Conservation (phyloP, 768 basidiomycete species). For the Russula sp. region DNA sequence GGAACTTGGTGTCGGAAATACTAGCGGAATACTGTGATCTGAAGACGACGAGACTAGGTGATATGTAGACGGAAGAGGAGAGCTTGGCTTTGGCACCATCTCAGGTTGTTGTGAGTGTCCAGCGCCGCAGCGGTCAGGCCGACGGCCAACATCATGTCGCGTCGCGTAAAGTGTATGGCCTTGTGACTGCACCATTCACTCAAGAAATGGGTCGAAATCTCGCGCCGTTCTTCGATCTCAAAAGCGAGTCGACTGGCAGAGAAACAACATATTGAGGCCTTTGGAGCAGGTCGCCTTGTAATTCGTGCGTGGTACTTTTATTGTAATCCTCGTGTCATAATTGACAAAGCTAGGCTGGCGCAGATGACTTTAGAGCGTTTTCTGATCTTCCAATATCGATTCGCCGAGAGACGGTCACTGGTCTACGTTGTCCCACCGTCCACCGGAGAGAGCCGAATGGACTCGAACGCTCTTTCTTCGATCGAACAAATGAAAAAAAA, state of each 20-base stretch:
- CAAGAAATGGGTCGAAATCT: slow-evolving; percentile 17
- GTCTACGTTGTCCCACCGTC: no score
- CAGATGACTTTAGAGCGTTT: slow-evolving; percentile 24
- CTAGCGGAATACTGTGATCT: slow-evolving; percentile 7
- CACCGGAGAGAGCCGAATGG: no score
- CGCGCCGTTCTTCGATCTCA: slow-evolving; percentile 12
- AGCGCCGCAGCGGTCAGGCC: no score
- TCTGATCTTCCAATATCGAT: slow-evolving; percentile 29
- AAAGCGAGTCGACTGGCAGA: slow-evolving; percentile 26
- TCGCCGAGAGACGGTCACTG: no score
- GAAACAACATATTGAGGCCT: slow-evolving; percentile 27
- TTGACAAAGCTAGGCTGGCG: slow-evolving; percentile 19
- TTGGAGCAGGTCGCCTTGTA: slow-evolving; percentile 22
- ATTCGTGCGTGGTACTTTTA: slow-evolving; percentile 22
- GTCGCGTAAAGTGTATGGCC: no score
- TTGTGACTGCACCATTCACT: no score
- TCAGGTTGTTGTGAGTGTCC: background rate
- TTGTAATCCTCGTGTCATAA: background rate
- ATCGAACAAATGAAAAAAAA: no score
- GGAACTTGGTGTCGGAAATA: slow-evolving; percentile 20
- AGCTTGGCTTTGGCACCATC: slow-evolving; percentile 2
- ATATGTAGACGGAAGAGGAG: slow-evolving; percentile 5
- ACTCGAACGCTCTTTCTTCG: no score
- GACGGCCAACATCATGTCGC: no score
- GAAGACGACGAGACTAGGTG: slow-evolving; percentile 18